These are phyloP conservation scores for Rutstroemia sydowiana DNA, from an alignment of 2,329 filamentous ascomycete species.

Conservation along the genomic window DNA sequence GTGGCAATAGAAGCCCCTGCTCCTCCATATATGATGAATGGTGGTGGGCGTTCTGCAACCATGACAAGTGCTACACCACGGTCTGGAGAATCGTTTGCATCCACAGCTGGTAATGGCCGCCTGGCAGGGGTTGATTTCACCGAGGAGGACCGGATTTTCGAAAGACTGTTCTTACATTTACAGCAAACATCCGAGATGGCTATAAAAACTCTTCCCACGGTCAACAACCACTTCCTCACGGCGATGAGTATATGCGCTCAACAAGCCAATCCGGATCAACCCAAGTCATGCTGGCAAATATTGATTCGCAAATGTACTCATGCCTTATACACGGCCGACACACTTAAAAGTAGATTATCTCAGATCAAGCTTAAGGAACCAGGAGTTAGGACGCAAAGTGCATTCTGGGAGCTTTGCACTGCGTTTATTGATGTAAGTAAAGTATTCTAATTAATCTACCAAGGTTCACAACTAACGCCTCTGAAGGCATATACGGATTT, in stretches of 20 bases:
- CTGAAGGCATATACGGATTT: constrained; percentile 58
- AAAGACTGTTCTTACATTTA: constrained; percentile 72
- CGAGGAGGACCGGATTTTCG: constrained; percentile 75
- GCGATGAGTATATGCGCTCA: constrained; percentile 58
- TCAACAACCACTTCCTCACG: constrained; percentile 58
- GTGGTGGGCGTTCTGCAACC: constrained; percentile 42
- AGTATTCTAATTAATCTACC: neutral
- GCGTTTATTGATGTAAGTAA: constrained; percentile 52
- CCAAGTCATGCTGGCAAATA: constrained; percentile 59
- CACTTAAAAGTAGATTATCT: constrained; percentile 64
- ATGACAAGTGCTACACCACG: constrained; percentile 57
- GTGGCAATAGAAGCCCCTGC: constrained; percentile 49
- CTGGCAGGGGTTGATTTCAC: constrained; percentile 47
- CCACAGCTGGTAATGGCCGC: constrained; percentile 30
- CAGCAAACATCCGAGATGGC: constrained; percentile 67
- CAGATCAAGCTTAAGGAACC: constrained; percentile 81
- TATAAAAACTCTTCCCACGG: constrained; percentile 61
- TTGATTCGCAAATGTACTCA: constrained; percentile 65
- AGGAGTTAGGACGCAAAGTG: constrained; percentile 55
- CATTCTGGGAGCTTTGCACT: constrained; percentile 66
- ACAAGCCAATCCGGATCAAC: constrained; percentile 49
- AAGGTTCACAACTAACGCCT: constrained; percentile 18
- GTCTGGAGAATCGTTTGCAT: constrained; percentile 73
- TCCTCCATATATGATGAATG: constrained; percentile 44
- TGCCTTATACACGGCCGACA: constrained; percentile 66